A percentile compares a stretch with the other conserved stretches of the same genome.
These are phyloP conservation scores for Anisodus acutangulus DNA, from an alignment of 257 asterid genomes.

Conservation along the genomic window DNA sequence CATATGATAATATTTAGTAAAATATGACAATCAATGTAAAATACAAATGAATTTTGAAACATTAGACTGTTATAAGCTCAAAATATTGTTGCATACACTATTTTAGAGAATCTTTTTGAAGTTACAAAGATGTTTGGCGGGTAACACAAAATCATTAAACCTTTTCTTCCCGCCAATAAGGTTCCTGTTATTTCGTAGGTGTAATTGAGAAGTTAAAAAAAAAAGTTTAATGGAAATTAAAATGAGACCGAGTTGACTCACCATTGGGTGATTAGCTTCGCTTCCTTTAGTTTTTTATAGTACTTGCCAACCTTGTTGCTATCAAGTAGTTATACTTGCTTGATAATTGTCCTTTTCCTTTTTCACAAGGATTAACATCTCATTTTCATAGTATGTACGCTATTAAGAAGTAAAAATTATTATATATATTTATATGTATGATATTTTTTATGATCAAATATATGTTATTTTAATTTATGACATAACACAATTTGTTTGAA, in stretches of 20 bases:
- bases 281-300: neutral
- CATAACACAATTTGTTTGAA: neutral
- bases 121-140: conserved; percentile 12
- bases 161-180: conserved; percentile 25
- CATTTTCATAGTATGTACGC: neutral
- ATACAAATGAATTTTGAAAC: neutral
- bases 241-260: conserved; percentile 7
- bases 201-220: neutral
- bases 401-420: neutral
- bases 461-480: neutral
- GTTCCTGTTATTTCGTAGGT: neutral
- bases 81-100: neutral
- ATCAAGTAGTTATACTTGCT: neutral
- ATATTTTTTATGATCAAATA: neutral
- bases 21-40: neutral
- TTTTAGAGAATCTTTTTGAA: neutral
- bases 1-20: too few species aligned
- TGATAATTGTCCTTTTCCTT: neutral
- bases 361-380: neutral
- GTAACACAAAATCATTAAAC: neutral
- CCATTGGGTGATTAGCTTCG: neutral
- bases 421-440: neutral
- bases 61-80: neutral
- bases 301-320: too few species aligned
- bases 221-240: neutral